Base-by-base conservation (phyloP, 495 filamentous ascomycete species). In the Hypomontagnella monticulosa region DNA sequence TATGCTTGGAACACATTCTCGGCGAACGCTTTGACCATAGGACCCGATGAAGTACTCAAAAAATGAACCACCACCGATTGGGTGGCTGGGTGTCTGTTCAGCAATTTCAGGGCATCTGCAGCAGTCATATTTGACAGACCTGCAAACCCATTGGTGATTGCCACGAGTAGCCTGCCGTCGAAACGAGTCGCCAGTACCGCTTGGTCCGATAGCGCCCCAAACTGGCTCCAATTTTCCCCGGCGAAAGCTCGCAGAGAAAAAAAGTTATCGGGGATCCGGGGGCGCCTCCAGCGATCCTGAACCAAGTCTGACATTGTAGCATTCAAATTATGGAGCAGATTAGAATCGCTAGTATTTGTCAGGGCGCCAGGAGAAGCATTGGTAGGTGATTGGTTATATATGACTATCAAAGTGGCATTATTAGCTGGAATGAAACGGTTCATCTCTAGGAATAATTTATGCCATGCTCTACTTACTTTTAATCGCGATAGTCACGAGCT, bases 1-100 rank as follows among this genome's bases (percentile, higher is more conserved):
- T 36, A 36, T 30, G 49, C 49, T n/a, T 11, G 30, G n/a, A 61
- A 61, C 9, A 51, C 23, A 15, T 54, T 61, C 40, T 61, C 49
- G 6, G 58, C 58, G 7, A 61, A 16, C 14, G 58, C 34, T 54
- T 18, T 53, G 12, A 41, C 58, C 41, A 48, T 18, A 4, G 48
- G 49, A 12, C 18, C 14, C 41, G 40, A 38, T 0, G 11, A 12
- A 36, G 48, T 16, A 19, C 32, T 0, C 9, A 61, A 15, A 40
- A 61, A 48, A 1, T 23, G 12, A 6, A 40, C 11, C 41, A 61
- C 34, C 4, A 8, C 43, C 40, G 6, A 4, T 6, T 53, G 58
- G 1, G 18, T 40, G 12, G 5, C 32, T 3, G 30, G 5, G 14
- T 54, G 40, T 40, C 58, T 8, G 7, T 47, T 16, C 10, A 61